These are phyloP conservation scores for Xylaria venustula DNA, from an alignment of 495 filamentous ascomycete genomes.

Conservation along the genomic window DNA sequence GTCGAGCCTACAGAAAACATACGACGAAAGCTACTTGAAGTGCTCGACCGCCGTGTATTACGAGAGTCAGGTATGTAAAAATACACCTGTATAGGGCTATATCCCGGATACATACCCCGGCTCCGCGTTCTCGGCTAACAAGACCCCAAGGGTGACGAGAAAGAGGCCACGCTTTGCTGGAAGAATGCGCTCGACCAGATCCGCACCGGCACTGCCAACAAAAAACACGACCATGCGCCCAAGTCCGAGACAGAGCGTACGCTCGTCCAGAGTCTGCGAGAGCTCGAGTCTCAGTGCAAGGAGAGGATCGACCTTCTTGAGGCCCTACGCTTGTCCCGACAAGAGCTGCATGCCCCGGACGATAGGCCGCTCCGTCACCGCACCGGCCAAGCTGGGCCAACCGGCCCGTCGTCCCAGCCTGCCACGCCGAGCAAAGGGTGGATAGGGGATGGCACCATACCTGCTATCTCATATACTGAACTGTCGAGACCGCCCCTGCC, in stretches of 20 bases:
- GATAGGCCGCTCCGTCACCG: not conserved
- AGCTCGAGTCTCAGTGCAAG: conserved; percentile 89
- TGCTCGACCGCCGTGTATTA: conserved; percentile 96
- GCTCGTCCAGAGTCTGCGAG: conserved; percentile 73
- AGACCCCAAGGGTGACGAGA: conserved; percentile 76
- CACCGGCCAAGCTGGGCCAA: conserved; percentile 23
- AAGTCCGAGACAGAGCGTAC: conserved; percentile 83
- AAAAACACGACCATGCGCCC: conserved; percentile 63
- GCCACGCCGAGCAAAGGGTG: conserved; percentile 48
- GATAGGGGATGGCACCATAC: conserved; percentile 80
- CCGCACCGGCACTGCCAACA: conserved; percentile 79
- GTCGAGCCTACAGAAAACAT: conserved; percentile 90
- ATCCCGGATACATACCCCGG: too few species aligned
- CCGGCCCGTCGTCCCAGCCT: conserved; percentile 14
- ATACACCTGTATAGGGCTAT: too few species aligned
- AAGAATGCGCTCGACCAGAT: conserved; percentile 87
- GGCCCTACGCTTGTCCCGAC: conserved; percentile 72
- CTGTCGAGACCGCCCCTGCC: conserved; percentile 69
- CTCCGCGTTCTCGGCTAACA: not conserved
- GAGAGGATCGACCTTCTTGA: conserved; percentile 88
- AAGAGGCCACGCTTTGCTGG: conserved; percentile 91
- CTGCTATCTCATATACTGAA: conserved; percentile 73
- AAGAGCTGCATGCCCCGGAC: conserved; percentile 48
- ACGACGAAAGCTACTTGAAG: conserved; percentile 90
- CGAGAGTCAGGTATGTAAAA: conserved; percentile 74